Percentiles rank a stretch among this genome's conserved stretches.
phyloP scores from a whole-genome alignment of 202 grass and related monocot species.

The Musa balbisiana region DNA sequence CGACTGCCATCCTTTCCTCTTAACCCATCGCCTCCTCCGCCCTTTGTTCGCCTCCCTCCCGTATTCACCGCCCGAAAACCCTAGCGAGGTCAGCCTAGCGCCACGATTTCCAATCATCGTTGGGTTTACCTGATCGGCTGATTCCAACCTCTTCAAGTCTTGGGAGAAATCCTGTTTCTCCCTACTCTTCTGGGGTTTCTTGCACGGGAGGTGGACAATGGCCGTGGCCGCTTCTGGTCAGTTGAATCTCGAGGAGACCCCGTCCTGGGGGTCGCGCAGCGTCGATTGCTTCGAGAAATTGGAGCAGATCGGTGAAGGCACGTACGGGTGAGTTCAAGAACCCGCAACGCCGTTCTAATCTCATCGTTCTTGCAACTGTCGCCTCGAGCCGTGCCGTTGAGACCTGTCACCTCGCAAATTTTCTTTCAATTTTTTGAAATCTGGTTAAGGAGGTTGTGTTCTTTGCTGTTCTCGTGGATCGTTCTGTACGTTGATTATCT shows the following conservation, averaged over 20 bases:
- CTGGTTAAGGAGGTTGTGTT: background rate
- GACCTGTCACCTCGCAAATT: background rate
- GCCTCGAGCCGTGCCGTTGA: background rate
- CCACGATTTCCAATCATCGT: too few relatives aligned
- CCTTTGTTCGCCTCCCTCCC: too few relatives aligned
- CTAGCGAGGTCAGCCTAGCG: too few relatives aligned
- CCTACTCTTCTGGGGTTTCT: background rate
- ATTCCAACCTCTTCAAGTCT: too few relatives aligned
- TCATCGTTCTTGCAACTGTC: background rate
- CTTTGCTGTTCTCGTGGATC: background rate
- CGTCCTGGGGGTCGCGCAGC: slow-evolving; percentile 75
- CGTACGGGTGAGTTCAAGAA: slow-evolving; percentile 54
- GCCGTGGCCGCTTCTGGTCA: slow-evolving; percentile 55
- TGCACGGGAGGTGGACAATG: slow-evolving; percentile 29
- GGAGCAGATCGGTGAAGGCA: slow-evolving; percentile 94
- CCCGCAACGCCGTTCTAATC: background rate
- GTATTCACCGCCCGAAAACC: too few relatives aligned
- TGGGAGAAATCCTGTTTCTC: too few relatives aligned
- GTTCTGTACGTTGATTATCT: too few relatives aligned
- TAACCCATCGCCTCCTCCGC: too few relatives aligned
- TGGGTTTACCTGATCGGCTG: too few relatives aligned
- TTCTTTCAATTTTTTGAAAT: background rate
- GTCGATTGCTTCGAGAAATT: slow-evolving; percentile 97
- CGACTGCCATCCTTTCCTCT: too few relatives aligned
- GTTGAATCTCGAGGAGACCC: slow-evolving; percentile 67